A percentile compares a stretch with the other conserved stretches of the same genome.
Evolutionary conservation across 257 asterid species (phyloP).

Genomic region (Solanum chaucha): DNA sequence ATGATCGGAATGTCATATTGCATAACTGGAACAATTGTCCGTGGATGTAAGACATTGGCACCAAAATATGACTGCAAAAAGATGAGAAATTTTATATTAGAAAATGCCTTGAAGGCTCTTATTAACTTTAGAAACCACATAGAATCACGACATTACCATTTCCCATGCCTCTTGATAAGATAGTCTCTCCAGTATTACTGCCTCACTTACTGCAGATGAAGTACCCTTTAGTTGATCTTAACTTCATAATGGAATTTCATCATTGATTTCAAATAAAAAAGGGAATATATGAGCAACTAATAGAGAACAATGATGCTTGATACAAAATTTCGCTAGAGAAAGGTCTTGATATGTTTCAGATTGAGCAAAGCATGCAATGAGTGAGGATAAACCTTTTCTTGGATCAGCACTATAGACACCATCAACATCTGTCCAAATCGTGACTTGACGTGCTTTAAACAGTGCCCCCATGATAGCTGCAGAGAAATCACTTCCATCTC

Average conservation of each 20-base stretch:
- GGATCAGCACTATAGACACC: constrained; percentile 99
- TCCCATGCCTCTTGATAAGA: constrained; percentile 99
- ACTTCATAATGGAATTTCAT: not conserved
- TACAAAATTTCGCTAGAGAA: not conserved
- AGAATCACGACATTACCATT: constrained; percentile 48
- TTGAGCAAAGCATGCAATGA: not conserved
- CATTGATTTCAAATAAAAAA: not conserved
- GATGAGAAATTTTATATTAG: constrained; percentile 6
- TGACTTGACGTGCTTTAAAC: constrained; percentile 80
- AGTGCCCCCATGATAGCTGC: constrained; percentile 98
- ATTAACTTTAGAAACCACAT: not conserved
- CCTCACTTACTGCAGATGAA: constrained; percentile 71
- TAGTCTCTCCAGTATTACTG: constrained; percentile 77
- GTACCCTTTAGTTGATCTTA: not conserved
- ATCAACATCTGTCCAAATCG: constrained; percentile 98
- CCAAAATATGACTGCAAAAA: constrained; percentile 88
- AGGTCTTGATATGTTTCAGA: not conserved
- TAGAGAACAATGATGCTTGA: not conserved
- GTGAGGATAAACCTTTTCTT: constrained; percentile 58
- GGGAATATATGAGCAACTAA: not conserved
- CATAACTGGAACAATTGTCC: constrained; percentile 99
- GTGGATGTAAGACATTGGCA: constrained; percentile 95
- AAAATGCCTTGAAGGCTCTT: not conserved
- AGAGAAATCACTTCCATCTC: constrained; percentile 99
- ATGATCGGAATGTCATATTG: constrained; percentile 86